Conservation (phyloP, 139 green algal species). For the Spirogloea muscicola region DNA sequence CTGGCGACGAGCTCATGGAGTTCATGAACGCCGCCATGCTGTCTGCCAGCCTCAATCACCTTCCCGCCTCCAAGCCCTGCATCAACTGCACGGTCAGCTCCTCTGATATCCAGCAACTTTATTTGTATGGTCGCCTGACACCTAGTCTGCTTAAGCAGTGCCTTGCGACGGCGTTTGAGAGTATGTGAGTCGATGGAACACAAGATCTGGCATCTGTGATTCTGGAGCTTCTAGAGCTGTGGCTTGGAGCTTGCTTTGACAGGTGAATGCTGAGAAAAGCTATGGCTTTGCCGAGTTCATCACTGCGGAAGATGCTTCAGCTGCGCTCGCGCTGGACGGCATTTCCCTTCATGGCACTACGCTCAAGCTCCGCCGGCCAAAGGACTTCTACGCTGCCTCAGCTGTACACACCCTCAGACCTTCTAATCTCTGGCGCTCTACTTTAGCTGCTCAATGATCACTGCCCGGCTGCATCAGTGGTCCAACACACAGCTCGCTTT, state of each 20-base stretch:
- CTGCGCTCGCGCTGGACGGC: conserved; percentile 35
- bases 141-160: too few relatives aligned
- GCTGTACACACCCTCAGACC: not conserved
- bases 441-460: too few relatives aligned
- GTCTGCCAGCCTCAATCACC: conserved; percentile 18
- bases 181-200: too few relatives aligned
- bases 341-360: conserved; percentile 29
- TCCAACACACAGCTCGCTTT: too few relatives aligned
- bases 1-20: conserved; percentile 38
- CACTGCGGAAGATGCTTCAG: conserved; percentile 37
- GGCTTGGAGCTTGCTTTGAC: not conserved
- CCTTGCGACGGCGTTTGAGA: too few relatives aligned
- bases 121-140: too few relatives aligned
- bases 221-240: too few relatives aligned
- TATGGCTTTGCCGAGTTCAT: conserved; percentile 47
- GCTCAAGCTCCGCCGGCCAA: conserved; percentile 45
- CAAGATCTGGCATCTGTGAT: too few relatives aligned
- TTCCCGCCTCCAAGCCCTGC: conserved; percentile 32
- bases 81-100: conserved; percentile 34
- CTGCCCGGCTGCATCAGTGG: too few relatives aligned
- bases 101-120: too few relatives aligned
- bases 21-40: conserved; percentile 41
- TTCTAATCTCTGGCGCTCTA: not conserved
- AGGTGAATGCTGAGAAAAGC: conserved; percentile 42
- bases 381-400: conserved; percentile 29